Evolutionary conservation across 2,329 filamentous ascomycete genomes (phyloP), one percentile per base, ranked within the genome.

Genomic region (Pestalotiopsis sp.): DNA sequence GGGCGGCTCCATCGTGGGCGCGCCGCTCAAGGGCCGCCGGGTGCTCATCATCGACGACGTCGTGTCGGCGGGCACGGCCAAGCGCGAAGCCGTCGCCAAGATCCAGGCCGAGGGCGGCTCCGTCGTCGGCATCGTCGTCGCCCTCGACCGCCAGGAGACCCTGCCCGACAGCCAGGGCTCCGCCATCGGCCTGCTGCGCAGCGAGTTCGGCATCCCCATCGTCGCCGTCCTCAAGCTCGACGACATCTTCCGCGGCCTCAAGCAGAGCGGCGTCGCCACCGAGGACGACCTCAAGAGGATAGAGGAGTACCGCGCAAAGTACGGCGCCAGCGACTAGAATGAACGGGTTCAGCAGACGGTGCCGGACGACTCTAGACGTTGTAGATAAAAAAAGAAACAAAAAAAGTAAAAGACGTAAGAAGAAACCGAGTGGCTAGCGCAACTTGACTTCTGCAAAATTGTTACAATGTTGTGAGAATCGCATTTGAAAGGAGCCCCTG

Each of bases 21-120:
- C 94, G 38, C 87, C 91, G 6, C 84, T 98, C 66, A 92, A 92
- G 82, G 95, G 93, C 67, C 95, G 96, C 87, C 89, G 88, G 70
- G 90, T 98, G 17, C 86, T 99, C 41, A 93, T 99, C 74, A 91
- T 99, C 56, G 96, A 99, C 84, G 96, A 98, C 82, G 95, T 99
- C 68, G 95, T 98, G 76, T 98, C 95, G 1, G 95, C 94, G 0
- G 96, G 96, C 36, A 98, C 95, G 1, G 96, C 96, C 56, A 95
- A 98, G 84, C 88, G 94, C 69, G 95, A 98, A 81, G 94, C 95
- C 14, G 94, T 98, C 70, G 90, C 90, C 67, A 96, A 97, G 81
- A 97, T 98, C 78, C 87, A 90, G 75, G 89, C 89, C 75, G 92
- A 97, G 79, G 96, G 95, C 2, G 96, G 95, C 1, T 89, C 88